Evolutionary conservation across 1,284 basidiomycete species (phyloP), one percentile per base, ranked within the genome.

Genomic region (Trichosporon asahii): DNA sequence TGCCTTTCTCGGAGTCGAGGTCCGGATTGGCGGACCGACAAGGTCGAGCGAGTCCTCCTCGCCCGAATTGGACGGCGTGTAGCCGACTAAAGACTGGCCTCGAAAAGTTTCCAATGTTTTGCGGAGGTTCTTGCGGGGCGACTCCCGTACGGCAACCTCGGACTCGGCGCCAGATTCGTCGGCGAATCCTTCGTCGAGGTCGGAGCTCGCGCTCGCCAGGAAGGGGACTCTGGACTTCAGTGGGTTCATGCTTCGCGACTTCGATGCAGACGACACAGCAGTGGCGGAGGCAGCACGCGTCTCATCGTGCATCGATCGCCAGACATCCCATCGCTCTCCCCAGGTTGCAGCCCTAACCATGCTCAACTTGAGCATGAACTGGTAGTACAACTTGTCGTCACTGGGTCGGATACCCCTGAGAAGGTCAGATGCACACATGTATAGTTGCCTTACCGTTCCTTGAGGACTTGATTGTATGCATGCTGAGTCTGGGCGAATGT

Each of bases 321-420:
- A 83, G 12, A 80, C 69, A 27, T 79, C 77, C 82, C 82, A 83
- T 69, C 78, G 75, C 67, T 81, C 79, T 3, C 80, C 81, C 81
- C 81, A 83, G 33, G 79, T 80, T n/a, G 73, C 61, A 0, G 80
- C 82, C 29, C 78, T 76, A 15, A 82, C 77, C 63, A 80, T 76
- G n/a, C 81, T 80, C 4, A 84, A 74, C 71, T 82, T 82, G 37
- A 84, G 75, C 12, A 84, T 76, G 65, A 84, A 82, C 66, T 80
- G 78, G 72, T 83, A 84, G 72, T 82, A 81, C 9, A 70, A 68
- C 21, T 78, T 77, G 70, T 83, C 81, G 29, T 65, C 55, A 2
- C 76, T 74, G 1, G 75, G 76, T 0, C 75, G 74, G 3, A 83
- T 73, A 12, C 78, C 81, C 69, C 81, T 83, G 71, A 2, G 21